Percentiles rank a stretch among this genome's conserved stretches.
phyloP scores from a whole-genome alignment of 805 yeast species.

The Candida khao-thaluensis region DNA sequence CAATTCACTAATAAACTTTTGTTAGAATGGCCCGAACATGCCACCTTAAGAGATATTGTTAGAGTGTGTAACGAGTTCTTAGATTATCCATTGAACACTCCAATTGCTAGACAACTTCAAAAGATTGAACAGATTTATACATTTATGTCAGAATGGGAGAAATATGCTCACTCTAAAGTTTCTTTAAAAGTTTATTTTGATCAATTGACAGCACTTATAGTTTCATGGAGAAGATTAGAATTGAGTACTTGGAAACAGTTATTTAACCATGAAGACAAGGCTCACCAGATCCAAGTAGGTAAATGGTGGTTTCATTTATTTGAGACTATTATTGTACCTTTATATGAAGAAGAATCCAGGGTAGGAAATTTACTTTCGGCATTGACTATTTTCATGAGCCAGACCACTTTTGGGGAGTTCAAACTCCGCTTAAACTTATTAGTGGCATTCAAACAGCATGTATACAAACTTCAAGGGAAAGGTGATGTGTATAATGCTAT shows the following conservation, averaged over 20 bases:
- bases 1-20: slow-evolving; percentile 44
- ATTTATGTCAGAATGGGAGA: slow-evolving; percentile 87
- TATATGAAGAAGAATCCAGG: slow-evolving; percentile 32
- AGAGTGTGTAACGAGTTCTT: slow-evolving; percentile 67
- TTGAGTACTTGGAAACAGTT: slow-evolving; percentile 80
- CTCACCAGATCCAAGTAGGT: slow-evolving; percentile 51
- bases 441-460: slow-evolving; percentile 62
- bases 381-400: slow-evolving; percentile 71
- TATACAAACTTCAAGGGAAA: slow-evolving; percentile 26
- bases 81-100: slow-evolving; percentile 59
- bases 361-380: slow-evolving; percentile 45
- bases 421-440: slow-evolving; percentile 56
- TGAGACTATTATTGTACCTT: slow-evolving; percentile 68
- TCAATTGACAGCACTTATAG: slow-evolving; percentile 64
- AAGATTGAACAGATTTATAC: slow-evolving; percentile 87
- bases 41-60: slow-evolving; percentile 69
- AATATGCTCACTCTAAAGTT: slow-evolving; percentile 78
- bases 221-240: slow-evolving; percentile 89
- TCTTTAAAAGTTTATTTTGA: slow-evolving; percentile 58
- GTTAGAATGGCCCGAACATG: slow-evolving; percentile 91
- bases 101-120: slow-evolving; percentile 73
- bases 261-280: slow-evolving; percentile 60
- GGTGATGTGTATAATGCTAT: slow-evolving; percentile 40
- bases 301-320: slow-evolving; percentile 92
- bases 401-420: slow-evolving; percentile 76